Conservation (phyloP, 2,329 filamentous ascomycete species). For the Penicillium sp. region DNA sequence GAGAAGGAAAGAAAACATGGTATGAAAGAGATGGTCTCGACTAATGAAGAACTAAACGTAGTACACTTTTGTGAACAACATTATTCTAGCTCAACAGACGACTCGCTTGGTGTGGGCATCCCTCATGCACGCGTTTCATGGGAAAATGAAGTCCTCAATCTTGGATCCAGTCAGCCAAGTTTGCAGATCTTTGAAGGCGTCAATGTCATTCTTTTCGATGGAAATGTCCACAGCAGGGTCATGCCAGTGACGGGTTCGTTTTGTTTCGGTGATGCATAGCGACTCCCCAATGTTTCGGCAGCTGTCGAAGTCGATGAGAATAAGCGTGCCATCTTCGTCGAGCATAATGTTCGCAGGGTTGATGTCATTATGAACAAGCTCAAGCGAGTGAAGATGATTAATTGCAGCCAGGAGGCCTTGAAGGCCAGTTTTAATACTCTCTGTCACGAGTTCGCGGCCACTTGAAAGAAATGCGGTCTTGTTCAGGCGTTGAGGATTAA, state of each 20-base stretch:
- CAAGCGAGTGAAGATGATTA: conserved; percentile 32
- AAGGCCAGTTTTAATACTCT: conserved; percentile 16
- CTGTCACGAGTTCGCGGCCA: conserved; percentile 16
- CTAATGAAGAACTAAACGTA: no score
- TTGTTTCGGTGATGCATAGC: conserved; percentile 16
- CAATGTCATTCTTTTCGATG: conserved; percentile 20
- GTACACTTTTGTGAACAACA: no score
- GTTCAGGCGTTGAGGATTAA: conserved; percentile 20
- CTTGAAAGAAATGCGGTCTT: conserved; percentile 25
- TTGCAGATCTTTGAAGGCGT: conserved; percentile 1
- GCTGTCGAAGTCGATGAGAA: conserved; percentile 36
- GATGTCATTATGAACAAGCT: conserved; percentile 34
- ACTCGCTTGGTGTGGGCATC: no score
- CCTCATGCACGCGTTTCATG: not conserved
- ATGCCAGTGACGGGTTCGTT: conserved; percentile 25
- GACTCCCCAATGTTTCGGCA: conserved; percentile 24
- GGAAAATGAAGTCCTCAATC: not conserved
- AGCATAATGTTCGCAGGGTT: conserved; percentile 36
- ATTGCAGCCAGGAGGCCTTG: conserved; percentile 27
- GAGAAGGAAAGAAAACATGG: no score
- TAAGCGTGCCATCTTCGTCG: conserved; percentile 21
- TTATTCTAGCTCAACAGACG: no score
- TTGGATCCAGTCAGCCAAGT: not conserved
- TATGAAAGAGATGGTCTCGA: no score
- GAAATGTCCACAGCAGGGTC: conserved; percentile 16